phyloP scores from a whole-genome alignment of 805 yeast genomes.

The Kuraishia piskuri region DNA sequence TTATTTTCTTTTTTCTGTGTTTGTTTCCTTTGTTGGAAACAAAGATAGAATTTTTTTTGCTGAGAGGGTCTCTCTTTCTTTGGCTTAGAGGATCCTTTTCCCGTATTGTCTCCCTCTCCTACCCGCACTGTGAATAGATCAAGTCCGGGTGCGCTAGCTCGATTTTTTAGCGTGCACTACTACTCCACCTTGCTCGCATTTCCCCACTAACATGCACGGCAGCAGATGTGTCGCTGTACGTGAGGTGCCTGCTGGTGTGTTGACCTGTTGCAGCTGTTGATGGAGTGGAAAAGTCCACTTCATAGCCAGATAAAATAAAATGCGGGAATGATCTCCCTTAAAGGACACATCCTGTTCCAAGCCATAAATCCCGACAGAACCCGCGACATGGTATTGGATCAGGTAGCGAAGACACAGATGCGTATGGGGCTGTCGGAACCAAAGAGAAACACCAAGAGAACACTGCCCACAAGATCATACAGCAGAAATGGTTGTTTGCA shows the following conservation, averaged over 20 bases:
- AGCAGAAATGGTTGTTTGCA: slow-evolving; percentile 31
- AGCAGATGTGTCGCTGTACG: too few species aligned
- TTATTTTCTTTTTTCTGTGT: too few species aligned
- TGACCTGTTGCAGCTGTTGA: too few species aligned
- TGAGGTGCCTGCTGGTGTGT: not conserved
- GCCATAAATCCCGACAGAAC: not conserved
- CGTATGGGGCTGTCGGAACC: not conserved
- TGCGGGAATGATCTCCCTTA: not conserved
- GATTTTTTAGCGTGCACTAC: not conserved
- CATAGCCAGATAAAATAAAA: not conserved
- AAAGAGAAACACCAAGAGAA: not conserved
- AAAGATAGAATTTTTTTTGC: too few species aligned
- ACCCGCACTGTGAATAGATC: too few species aligned
- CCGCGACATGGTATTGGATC: not conserved
- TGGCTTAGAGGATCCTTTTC: too few species aligned
- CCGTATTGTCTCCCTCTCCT: too few species aligned
- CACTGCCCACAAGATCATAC: slow-evolving; percentile 15
- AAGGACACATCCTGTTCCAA: not conserved
- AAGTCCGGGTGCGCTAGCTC: not conserved
- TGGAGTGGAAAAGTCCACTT: not conserved
- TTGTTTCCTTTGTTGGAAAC: too few species aligned
- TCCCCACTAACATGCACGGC: not conserved
- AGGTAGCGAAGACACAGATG: not conserved
- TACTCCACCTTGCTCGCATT: not conserved
- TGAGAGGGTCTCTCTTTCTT: too few species aligned